Evolutionary conservation across 257 asterid species (phyloP).

Genomic region (Petunia secreta): DNA sequence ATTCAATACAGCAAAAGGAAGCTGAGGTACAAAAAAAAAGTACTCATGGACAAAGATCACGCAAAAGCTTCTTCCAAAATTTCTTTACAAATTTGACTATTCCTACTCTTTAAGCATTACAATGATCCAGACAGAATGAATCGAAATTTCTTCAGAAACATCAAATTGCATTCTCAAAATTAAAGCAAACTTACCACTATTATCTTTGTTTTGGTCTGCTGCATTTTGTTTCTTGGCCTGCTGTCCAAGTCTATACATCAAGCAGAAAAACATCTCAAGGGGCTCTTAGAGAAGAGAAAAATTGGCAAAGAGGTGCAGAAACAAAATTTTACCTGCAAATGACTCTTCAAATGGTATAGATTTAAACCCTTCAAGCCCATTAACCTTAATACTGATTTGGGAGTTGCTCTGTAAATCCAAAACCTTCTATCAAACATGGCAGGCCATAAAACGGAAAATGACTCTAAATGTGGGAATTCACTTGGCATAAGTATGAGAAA

Average conservation of each 20-base stretch:
- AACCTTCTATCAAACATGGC: neutral
- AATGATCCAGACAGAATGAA: neutral
- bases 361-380: conserved; percentile 94
- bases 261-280: neutral
- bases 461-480: neutral
- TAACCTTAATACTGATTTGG: conserved; percentile 80
- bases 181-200: conserved; percentile 46
- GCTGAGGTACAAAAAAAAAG: neutral
- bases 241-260: conserved; percentile 83
- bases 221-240: conserved; percentile 58
- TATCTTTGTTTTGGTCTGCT: conserved; percentile 45
- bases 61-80: neutral
- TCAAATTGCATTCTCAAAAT: neutral
- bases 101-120: neutral
- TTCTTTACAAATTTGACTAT: neutral
- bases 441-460: neutral
- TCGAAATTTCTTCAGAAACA: too few species aligned
- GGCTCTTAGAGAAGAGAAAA: neutral
- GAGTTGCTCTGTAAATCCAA: conserved; percentile 82
- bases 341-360: conserved; percentile 85
- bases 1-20: neutral
- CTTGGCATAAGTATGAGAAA: neutral
- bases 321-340: conserved; percentile 62
- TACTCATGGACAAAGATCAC: neutral
- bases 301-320: neutral